Evolutionary conservation across 148 eudicot species (phyloP).

Genomic region (Chenopodium suecicum): DNA sequence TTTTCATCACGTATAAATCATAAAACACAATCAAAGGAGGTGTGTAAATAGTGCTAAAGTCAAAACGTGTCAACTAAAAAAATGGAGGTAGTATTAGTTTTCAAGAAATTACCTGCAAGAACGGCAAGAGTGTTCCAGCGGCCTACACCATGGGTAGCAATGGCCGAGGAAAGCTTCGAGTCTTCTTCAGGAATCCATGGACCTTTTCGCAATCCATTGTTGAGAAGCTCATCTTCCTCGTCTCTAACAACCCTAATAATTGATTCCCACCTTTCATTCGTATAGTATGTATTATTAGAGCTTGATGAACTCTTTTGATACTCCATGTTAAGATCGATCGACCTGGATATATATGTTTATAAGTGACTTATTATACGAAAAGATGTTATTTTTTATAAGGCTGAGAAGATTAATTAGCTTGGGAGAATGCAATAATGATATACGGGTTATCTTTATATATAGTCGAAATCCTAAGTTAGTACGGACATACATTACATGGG

Average conservation of each 20-base stretch:
- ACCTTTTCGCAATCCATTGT: constrained; percentile 5
- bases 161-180: background rate
- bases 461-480: too few relatives aligned
- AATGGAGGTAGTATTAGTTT: too few relatives aligned
- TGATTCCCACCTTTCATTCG: constrained; percentile 1
- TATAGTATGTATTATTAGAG: background rate
- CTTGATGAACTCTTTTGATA: background rate
- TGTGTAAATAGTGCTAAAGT: too few relatives aligned
- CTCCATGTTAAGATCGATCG: background rate
- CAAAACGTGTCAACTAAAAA: too few relatives aligned
- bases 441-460: too few relatives aligned
- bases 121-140: constrained; percentile 16
- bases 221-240: background rate
- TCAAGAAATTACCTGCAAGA: constrained; percentile 7
- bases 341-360: too few relatives aligned
- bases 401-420: too few relatives aligned
- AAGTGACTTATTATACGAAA: too few relatives aligned
- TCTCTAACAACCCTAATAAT: background rate
- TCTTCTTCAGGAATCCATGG: constrained; percentile 19
- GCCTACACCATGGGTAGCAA: constrained; percentile 8
- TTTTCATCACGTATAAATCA: too few relatives aligned
- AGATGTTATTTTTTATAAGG: too few relatives aligned
- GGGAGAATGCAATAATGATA: too few relatives aligned
- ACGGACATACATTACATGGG: too few relatives aligned
- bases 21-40: background rate